These are phyloP conservation scores for Chamaecrista fasciculata DNA, from an alignment of 306 rosid genomes.

Conservation along the genomic window DNA sequence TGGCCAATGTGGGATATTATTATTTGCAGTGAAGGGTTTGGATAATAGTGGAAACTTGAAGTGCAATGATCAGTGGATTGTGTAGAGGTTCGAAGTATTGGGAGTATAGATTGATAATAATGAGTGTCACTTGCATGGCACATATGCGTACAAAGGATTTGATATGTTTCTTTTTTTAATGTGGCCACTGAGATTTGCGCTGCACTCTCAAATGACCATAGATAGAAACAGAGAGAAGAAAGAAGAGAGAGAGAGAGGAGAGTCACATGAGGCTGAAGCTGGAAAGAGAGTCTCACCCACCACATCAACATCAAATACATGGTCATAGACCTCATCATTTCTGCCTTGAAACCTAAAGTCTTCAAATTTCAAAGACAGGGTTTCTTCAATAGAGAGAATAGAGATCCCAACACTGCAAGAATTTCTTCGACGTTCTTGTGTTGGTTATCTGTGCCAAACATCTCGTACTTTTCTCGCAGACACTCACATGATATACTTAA, in stretches of 20 bases:
- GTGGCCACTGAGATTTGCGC: neutral
- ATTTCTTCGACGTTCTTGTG: neutral
- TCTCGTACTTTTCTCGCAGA: conserved; percentile 23
- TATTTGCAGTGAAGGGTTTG: neutral
- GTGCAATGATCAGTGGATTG: conserved; percentile 2
- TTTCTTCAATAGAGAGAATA: neutral
- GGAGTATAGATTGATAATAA: conserved; percentile 26
- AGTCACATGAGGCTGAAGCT: conserved; percentile 47
- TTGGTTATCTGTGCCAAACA: conserved; percentile 9
- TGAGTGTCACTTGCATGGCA: conserved; percentile 33
- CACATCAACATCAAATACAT: conserved; percentile 49
- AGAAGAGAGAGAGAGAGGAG: conserved; percentile 28
- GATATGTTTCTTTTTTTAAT: neutral
- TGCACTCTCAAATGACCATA: neutral
- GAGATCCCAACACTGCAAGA: neutral
- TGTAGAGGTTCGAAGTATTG: conserved; percentile 20
- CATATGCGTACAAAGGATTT: conserved; percentile 14
- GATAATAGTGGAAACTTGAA: neutral
- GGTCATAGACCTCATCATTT: conserved; percentile 63
- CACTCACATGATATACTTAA: conserved; percentile 31
- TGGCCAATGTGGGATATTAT: no score
- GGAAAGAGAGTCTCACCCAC: conserved; percentile 45
- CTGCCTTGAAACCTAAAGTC: conserved; percentile 42
- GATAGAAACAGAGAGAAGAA: conserved; percentile 16
- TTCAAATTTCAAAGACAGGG: neutral